These are phyloP conservation scores for Torulaspora pretoriensis DNA, from an alignment of 1,139 yeast species.

Conservation along the genomic window DNA sequence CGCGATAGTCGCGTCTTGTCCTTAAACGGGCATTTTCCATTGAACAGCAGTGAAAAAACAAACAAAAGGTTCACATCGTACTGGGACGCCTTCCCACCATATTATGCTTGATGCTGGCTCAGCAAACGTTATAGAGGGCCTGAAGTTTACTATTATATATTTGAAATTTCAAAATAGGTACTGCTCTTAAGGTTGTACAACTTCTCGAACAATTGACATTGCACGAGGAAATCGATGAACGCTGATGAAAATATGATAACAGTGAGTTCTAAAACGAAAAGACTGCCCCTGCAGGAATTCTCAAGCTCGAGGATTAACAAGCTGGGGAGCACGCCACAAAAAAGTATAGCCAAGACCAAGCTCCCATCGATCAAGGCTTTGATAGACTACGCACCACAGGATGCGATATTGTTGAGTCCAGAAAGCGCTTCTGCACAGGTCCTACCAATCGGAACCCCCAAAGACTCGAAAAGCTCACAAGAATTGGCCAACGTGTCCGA, in stretches of 20 bases:
- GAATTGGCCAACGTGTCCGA: slow-evolving; percentile 45
- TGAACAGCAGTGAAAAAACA: slow-evolving; percentile 2
- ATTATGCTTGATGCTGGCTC: neutral
- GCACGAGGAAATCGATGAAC: slow-evolving; percentile 1
- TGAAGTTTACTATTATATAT: neutral
- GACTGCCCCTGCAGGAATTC: slow-evolving; percentile 30
- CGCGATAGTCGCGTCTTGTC: slow-evolving; percentile 12
- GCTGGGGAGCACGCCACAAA: slow-evolving; percentile 11
- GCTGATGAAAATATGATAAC: slow-evolving; percentile 7
- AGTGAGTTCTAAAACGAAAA: slow-evolving; percentile 13
- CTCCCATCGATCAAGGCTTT: slow-evolving; percentile 26
- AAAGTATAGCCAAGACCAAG: slow-evolving; percentile 7
- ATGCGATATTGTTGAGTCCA: neutral
- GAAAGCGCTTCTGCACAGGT: neutral
- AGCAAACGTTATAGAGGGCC: slow-evolving; percentile 3
- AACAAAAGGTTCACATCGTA: slow-evolving; percentile 1
- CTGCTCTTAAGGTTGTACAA: neutral
- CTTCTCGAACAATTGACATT: neutral
- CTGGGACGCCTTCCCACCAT: neutral
- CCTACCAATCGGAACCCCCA: neutral
- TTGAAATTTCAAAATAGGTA: neutral
- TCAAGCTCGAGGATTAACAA: slow-evolving; percentile 28
- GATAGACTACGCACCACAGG: slow-evolving; percentile 11
- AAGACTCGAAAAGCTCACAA: neutral
- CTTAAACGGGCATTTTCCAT: slow-evolving; percentile 8